Percentiles rank a stretch among this genome's conserved stretches.
phyloP scores from a whole-genome alignment of 2,329 filamentous ascomycete genomes.

The Fragosphaeria purpurea region DNA sequence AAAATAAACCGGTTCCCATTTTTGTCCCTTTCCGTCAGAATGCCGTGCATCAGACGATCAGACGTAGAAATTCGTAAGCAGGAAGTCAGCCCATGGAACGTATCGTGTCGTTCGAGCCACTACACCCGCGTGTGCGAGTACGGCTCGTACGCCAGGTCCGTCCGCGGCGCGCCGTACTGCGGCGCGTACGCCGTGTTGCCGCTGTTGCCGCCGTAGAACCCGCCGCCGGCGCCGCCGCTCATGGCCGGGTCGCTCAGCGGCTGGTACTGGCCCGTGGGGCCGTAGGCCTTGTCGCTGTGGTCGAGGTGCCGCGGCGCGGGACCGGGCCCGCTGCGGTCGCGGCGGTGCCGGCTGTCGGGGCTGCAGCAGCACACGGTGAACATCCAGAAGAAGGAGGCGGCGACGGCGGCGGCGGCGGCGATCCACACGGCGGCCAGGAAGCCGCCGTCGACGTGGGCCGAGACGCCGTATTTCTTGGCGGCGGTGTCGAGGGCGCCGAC shows the following conservation, averaged over 20 bases:
- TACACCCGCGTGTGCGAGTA: constrained; percentile 36
- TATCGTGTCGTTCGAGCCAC: no score
- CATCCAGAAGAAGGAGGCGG: constrained; percentile 78
- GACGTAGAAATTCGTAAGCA: no score
- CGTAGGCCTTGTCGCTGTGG: constrained; percentile 29
- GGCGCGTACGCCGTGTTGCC: constrained; percentile 19
- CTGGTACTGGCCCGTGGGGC: constrained; percentile 33
- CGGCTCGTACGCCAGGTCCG: constrained; percentile 53
- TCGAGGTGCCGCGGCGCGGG: constrained; percentile 30
- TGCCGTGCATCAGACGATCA: no score
- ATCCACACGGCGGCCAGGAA: constrained; percentile 73
- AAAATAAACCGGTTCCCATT: no score
- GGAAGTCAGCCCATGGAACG: no score
- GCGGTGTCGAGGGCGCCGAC: constrained; percentile 57
- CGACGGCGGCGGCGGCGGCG: constrained; percentile 65
- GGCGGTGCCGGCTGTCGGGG: constrained; percentile 36
- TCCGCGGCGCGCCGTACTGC: constrained; percentile 27
- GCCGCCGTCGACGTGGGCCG: constrained; percentile 52
- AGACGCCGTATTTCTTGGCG: constrained; percentile 62
- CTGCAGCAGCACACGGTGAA: constrained; percentile 87
- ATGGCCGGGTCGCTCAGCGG: constrained; percentile 32
- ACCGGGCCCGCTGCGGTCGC: constrained; percentile 17
- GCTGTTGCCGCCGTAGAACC: constrained; percentile 22
- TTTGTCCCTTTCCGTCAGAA: no score
- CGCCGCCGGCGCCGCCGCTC: constrained; percentile 11